Percentiles rank a stretch among this genome's conserved stretches.
These are phyloP conservation scores for Chlorella variabilis DNA, from an alignment of 163 green algal genomes.

Conservation along the genomic window DNA sequence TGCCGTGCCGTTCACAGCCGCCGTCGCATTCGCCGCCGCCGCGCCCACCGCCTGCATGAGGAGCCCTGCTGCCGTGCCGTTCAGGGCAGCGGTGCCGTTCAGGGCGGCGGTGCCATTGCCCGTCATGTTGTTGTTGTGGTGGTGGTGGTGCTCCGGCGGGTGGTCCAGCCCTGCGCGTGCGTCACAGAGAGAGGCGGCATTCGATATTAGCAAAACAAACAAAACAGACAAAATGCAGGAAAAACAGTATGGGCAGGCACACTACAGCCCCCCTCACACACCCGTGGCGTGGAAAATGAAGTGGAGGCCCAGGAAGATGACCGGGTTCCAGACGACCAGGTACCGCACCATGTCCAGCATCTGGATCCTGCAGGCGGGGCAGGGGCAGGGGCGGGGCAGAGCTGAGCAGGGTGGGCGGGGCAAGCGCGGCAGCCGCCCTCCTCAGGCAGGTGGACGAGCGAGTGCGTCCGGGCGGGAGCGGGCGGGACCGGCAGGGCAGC, in stretches of 20 bases:
- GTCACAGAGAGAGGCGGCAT: neutral
- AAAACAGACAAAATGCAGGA: neutral
- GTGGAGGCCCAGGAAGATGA: conserved; percentile 80
- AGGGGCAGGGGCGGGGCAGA: neutral
- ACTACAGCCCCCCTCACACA: too few species aligned
- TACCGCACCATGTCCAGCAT: conserved; percentile 90
- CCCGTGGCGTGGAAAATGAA: conserved; percentile 51
- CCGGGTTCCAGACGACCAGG: conserved; percentile 89
- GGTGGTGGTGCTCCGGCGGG: conserved; percentile 42
- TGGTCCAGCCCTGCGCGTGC: conserved; percentile 45
- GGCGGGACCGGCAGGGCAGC: too few species aligned
- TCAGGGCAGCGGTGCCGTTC: conserved; percentile 1
- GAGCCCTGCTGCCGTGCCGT: conserved; percentile 1
- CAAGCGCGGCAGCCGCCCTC: too few species aligned
- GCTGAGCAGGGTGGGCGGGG: neutral
- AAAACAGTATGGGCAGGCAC: too few species aligned
- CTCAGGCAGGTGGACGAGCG: too few species aligned
- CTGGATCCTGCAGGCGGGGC: conserved; percentile 78
- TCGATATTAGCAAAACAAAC: too few species aligned
- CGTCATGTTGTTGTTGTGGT: neutral
- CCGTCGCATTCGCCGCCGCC: conserved; percentile 17
- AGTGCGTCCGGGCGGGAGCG: too few species aligned
- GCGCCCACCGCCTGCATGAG: neutral
- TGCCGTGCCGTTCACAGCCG: neutral
- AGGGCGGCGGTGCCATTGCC: conserved; percentile 7